A percentile compares a stretch with the other conserved stretches of the same genome.
Evolutionary conservation across 306 rosid species (phyloP).

Genomic region (Gynostemma pentaphyllum): DNA sequence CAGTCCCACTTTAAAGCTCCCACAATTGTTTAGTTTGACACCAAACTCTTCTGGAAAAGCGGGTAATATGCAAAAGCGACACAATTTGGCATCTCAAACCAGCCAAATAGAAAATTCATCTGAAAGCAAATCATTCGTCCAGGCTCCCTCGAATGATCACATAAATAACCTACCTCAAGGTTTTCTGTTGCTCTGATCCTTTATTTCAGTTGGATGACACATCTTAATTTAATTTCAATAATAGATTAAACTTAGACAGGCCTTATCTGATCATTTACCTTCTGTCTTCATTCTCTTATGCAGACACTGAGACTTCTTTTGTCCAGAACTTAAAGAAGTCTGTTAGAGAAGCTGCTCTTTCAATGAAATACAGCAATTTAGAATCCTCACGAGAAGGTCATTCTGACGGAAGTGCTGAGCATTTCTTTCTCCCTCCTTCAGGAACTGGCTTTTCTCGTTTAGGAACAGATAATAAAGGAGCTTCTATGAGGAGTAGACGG

Average conservation of each 20-base stretch:
- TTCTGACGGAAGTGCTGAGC: slow-evolving; percentile 80
- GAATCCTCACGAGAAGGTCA: slow-evolving; percentile 54
- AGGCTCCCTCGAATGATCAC: slow-evolving; percentile 44
- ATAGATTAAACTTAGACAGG: slow-evolving; percentile 7
- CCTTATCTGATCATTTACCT: slow-evolving; percentile 16
- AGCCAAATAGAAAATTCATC: slow-evolving; percentile 51
- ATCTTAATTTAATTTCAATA: slow-evolving; percentile 13
- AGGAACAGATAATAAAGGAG: slow-evolving; percentile 49
- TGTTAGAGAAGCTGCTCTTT: slow-evolving; percentile 86
- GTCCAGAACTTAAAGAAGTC: slow-evolving; percentile 74
- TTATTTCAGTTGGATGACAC: slow-evolving; percentile 10
- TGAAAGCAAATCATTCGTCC: slow-evolving; percentile 52
- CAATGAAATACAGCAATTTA: slow-evolving; percentile 38
- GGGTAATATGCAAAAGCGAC: slow-evolving; percentile 67
- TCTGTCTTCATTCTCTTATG: slow-evolving; percentile 10
- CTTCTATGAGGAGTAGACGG: slow-evolving; percentile 58
- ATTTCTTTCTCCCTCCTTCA: slow-evolving; percentile 75
- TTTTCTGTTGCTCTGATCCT: slow-evolving; percentile 18
- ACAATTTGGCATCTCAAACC: slow-evolving; percentile 44
- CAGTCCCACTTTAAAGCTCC: slow-evolving; percentile 91
- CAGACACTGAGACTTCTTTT: slow-evolving; percentile 43
- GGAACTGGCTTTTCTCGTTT: slow-evolving; percentile 56
- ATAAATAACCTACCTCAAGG: slow-evolving; percentile 58
- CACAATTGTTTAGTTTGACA: slow-evolving; percentile 80
- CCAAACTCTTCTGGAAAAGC: slow-evolving; percentile 85